These are phyloP conservation scores for Hypoxylon sp. DNA, from an alignment of 2,329 filamentous ascomycete species.

Conservation along the genomic window DNA sequence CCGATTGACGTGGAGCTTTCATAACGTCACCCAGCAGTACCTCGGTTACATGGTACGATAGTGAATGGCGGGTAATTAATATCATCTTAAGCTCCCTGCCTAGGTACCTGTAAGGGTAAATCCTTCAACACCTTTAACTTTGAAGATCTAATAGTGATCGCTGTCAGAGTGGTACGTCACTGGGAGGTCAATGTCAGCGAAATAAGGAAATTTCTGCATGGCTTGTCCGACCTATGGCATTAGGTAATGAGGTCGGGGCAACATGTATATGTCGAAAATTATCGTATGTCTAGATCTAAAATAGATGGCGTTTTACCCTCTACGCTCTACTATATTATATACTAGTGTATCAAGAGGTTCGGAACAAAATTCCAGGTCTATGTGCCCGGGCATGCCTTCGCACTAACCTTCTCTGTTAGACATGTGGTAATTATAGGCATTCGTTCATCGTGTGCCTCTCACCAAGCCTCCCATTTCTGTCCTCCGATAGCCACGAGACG, in stretches of 20 bases:
- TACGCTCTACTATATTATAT: neutral
- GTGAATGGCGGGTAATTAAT: slow-evolving; percentile 1
- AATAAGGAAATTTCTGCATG: neutral
- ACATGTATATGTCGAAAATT: neutral
- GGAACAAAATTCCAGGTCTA: neutral
- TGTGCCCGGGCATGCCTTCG: slow-evolving; percentile 16
- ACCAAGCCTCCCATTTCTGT: slow-evolving; percentile 89
- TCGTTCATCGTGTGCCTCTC: slow-evolving; percentile 31
- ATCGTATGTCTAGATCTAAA: neutral
- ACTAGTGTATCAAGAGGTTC: neutral
- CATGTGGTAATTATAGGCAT: neutral
- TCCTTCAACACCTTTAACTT: neutral
- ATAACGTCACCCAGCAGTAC: slow-evolving; percentile 1
- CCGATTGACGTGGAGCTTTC: neutral
- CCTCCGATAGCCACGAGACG: slow-evolving; percentile 80
- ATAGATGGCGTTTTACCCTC: neutral
- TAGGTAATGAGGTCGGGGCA: neutral
- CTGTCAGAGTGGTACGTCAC: slow-evolving; percentile 1
- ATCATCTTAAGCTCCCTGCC: neutral
- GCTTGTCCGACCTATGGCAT: too few relatives aligned
- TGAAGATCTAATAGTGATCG: neutral
- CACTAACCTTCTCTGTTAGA: slow-evolving; percentile 32
- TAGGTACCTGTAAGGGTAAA: slow-evolving; percentile 5
- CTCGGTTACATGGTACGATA: slow-evolving; percentile 2
- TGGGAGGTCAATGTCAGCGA: neutral